Base-by-base conservation (phyloP, 306 rosid genomes). In the Vigna angularis region DNA sequence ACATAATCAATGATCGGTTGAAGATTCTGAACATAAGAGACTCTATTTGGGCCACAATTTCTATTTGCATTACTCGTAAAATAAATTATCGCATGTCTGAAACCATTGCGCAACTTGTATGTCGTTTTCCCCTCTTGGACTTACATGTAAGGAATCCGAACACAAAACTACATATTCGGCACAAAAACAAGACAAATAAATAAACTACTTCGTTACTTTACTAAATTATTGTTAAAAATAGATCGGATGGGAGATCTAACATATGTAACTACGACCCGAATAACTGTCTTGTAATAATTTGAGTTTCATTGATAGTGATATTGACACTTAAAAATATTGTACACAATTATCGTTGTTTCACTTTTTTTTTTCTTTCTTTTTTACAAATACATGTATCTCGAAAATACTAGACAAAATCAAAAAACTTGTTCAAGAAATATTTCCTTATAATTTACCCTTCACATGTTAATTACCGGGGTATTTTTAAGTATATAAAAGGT, bases 51-150 rank as follows among this genome's bases (percentile, higher is more conserved):
- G 34, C 24, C 6, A 62, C 6, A 20, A 2, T 1, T 7, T 62
- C 5, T 62, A 74, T 66, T 30, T 45, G 66, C 42, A 9, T 28
- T 49, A 7, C 55, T 49, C 15, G 0, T 16, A 52, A 65, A 55
- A 40, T 13, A n/a, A 28, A 56, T 73, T 53, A 73, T 66, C 32
- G 66, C 28, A 14, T 28, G 9, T 34, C 52, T 28, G 45, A 32
- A 44, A 65, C 22, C 45, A 49, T 17, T 72, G 7, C 5, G 53
- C 72, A 74, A 16, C 55, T 18, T 44, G n/a, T 16, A 49, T 68
- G 81, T 75, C 77, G 73, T 52, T 82, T 61, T 50, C 26, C 18
- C 4, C 17, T 3, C 6, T 62, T 70, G 81, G 81, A 81, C 42
- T 12, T 26, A 22, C 42, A 26, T 36, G 12, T 6, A 17, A 67